phyloP scores from a whole-genome alignment of 1,284 basidiomycete genomes.

The Leccinum holopus region DNA sequence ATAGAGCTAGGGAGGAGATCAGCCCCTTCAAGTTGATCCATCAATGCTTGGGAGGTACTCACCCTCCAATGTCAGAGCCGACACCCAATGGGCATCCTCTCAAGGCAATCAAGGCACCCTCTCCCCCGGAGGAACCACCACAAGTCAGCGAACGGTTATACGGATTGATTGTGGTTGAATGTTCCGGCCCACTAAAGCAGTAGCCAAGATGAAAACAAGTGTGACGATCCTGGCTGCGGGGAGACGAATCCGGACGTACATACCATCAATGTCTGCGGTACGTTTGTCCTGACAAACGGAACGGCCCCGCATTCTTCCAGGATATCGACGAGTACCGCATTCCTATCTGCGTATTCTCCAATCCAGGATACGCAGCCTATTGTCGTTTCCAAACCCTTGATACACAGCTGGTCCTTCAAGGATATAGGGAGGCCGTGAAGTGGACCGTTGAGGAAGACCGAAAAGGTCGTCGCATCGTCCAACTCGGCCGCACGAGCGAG shows the following conservation, averaged over 20 bases:
- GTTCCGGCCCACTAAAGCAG: slow-evolving; percentile 58
- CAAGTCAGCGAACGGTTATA: slow-evolving; percentile 49
- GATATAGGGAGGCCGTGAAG: slow-evolving; percentile 63
- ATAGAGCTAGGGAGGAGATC: slow-evolving; percentile 46
- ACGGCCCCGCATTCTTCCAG: slow-evolving; percentile 62
- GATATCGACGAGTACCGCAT: slow-evolving; percentile 59
- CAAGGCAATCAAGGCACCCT: slow-evolving; percentile 59
- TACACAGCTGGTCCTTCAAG: slow-evolving; percentile 58
- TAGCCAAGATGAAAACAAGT: not conserved
- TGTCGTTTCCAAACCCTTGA: slow-evolving; percentile 53
- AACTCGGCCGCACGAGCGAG: slow-evolving; percentile 50
- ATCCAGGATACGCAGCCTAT: slow-evolving; percentile 56
- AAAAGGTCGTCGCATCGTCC: slow-evolving; percentile 38
- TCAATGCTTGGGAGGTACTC: slow-evolving; percentile 5
- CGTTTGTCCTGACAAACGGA: slow-evolving; percentile 68
- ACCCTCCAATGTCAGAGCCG: slow-evolving; percentile 71
- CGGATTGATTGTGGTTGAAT: slow-evolving; percentile 58
- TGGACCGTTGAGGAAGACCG: slow-evolving; percentile 38
- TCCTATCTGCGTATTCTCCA: slow-evolving; percentile 38
- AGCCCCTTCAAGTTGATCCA: not conserved
- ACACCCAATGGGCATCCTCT: slow-evolving; percentile 62
- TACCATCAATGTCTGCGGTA: slow-evolving; percentile 68
- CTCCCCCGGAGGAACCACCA: slow-evolving; percentile 54
- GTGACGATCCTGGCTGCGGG: not conserved
- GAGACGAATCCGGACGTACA: slow-evolving; percentile 1